phyloP scores from a whole-genome alignment of 257 asterid genomes.

The Solanum acaule region DNA sequence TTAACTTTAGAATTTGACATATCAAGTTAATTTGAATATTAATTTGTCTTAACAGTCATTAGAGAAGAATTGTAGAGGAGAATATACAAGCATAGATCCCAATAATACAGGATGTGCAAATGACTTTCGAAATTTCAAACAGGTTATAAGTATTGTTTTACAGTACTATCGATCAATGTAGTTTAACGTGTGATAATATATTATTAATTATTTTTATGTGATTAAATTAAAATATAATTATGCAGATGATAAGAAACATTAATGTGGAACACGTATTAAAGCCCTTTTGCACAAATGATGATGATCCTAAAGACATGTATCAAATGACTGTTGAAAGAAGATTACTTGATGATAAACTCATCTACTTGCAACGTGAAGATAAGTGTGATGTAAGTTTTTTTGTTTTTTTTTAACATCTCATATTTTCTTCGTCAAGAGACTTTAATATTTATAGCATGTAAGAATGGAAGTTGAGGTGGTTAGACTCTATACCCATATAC shows the following conservation, averaged over 20 bases:
- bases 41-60: background rate
- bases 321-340: background rate
- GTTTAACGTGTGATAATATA: no score
- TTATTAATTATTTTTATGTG: no score
- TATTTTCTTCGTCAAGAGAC: no score
- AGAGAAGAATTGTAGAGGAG: background rate
- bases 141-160: background rate
- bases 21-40: background rate
- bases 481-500: no score
- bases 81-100: background rate
- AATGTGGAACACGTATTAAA: background rate
- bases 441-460: no score
- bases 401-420: no score
- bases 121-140: background rate
- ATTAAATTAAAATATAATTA: no score
- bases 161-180: no score
- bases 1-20: background rate
- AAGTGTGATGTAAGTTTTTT: background rate
- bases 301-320: background rate
- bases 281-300: background rate
- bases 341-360: background rate
- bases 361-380: background rate
- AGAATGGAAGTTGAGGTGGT: no score
- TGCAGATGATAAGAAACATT: background rate
- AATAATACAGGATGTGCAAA: background rate